Evolutionary conservation across 169 alveolate genomes (phyloP), one percentile per base, ranked within the genome.

Genomic region (Cyclospora cayetanensis): DNA sequence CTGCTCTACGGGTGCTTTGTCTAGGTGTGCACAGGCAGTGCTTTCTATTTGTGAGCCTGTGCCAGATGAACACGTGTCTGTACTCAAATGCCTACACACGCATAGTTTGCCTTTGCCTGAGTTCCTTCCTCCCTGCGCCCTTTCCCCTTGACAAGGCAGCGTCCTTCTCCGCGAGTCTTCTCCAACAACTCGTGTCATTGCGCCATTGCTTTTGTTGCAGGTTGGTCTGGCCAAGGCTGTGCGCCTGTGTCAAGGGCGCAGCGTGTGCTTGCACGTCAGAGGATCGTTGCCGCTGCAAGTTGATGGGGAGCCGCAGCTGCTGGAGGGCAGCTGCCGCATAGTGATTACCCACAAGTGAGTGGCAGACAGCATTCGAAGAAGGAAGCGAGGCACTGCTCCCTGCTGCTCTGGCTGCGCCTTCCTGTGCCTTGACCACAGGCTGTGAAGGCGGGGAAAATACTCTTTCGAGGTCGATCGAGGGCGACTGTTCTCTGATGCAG

Each of bases 171-270:
- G 52, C 7, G 53, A 20, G 70, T 52, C 53, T 4, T 29, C n/a
- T n/a, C 46, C 12, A 22, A 22, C 9, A 15, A 46, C 15, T 22
- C 34, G 85, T 25, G 15, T 18, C n/a, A n/a, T n/a, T n/a, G n/a
- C n/a, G n/a, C n/a, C 31, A 11, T n/a, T 60, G 0, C 25, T 41
- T 5, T 11, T 53, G 0, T 66, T 39, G 4, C 37, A 88, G 93
- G 95, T 94, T 1, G 96, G 96, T 4, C 93, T 94, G 70, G 93
- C 96, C 20, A 93, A 88, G 63, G 94, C 96, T n/a, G 74, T 94
- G 25, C 90, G 93, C 11, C 22, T 94, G 43, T 94, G 96, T 31
- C 96, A 94, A 37, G 96, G 96, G 25, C 68, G 93, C 2, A 52
- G 93, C 46, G 90, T 94, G 37, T n/a, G 53, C 39, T 55, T 94